Evolutionary conservation across 306 rosid species (phyloP).

Genomic region (Glycine latifolia): DNA sequence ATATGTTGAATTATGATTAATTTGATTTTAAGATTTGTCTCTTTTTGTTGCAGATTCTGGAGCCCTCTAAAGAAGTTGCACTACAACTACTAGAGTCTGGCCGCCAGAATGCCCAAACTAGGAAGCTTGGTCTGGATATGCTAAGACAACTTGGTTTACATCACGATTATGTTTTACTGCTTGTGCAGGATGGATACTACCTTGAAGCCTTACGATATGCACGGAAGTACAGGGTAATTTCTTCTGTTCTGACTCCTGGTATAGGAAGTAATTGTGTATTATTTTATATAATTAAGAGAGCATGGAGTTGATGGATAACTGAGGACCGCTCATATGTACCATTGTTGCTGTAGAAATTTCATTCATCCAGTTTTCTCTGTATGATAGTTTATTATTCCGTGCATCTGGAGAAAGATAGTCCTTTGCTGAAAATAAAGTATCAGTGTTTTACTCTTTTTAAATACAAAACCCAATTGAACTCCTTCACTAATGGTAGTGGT

Average conservation of each 20-base stretch:
- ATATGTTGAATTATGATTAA: constrained; percentile 38
- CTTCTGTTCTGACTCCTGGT: constrained; percentile 36
- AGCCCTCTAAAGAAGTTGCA: constrained; percentile 72
- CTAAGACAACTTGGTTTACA: constrained; percentile 90
- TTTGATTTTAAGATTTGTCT: constrained; percentile 40
- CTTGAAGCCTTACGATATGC: constrained; percentile 90
- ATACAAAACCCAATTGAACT: too few relatives aligned
- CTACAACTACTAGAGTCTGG: too few relatives aligned
- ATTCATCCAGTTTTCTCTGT: not conserved
- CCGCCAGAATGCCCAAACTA: constrained; percentile 55
- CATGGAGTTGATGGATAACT: constrained; percentile 23
- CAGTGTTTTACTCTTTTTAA: too few relatives aligned
- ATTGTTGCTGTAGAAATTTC: constrained; percentile 25
- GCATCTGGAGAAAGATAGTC: constrained; percentile 8
- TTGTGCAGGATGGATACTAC: constrained; percentile 91
- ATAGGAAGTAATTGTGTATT: not conserved
- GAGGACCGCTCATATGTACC: constrained; percentile 15
- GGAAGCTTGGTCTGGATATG: constrained; percentile 96
- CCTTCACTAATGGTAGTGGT: too few relatives aligned
- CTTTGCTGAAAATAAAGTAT: constrained; percentile 21
- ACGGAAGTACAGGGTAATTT: constrained; percentile 76
- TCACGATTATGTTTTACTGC: constrained; percentile 80
- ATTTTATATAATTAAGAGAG: not conserved
- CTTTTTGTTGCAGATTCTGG: constrained; percentile 70
- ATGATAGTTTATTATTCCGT: constrained; percentile 19